Evolutionary conservation across 176 grass and related monocot genomes (phyloP), one percentile per base, ranked within the genome.

Genomic region (Eragrostis curvula): DNA sequence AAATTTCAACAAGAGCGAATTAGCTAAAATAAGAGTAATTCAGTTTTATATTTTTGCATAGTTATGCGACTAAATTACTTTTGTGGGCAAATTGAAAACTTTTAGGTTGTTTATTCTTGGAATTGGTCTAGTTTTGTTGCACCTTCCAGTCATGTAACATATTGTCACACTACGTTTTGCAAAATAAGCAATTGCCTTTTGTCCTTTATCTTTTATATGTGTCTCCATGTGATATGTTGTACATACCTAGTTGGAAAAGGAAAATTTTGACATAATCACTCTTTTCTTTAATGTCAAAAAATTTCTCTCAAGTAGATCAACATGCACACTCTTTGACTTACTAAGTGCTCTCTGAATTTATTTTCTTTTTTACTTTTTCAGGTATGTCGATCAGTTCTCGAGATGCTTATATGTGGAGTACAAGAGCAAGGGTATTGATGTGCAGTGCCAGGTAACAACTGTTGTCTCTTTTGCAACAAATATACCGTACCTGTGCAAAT

Each of bases 351-450:
- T 29, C 28, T 79, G 17, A 55, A 80, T 44, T 50, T 61, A 25
- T 9, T 55, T 43, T 47, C 30, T 9, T 67, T 66, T 64, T 62
- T 44, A 29, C 39, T 9, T 81, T 78, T 29, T 82, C 80, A 97
- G 89, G 83, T 97, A 97, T 3, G n/a, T 97, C 3, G 94, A 97
- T 49, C 89, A 97, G 66, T 97, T 97, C 87, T 94, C 89, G 25
- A 91, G 94, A 70, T 94, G 92, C 73, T 90, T 97, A 10, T 88
- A 90, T 83, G 92, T 94, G 52, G 94, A 94, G 79, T 97, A 97
- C 79, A 97, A 92, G 79, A 83, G 84, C 87, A 97, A 89, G 87
- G 94, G 94, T 46, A 97, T 97, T 66, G 92, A 97, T 90, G 94
- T 97, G 68, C 94, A 97, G 72, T 97, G 94, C 77, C 89, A 94